Evolutionary conservation across 106 monocot species (phyloP).

Genomic region (Gastrodia elata): DNA sequence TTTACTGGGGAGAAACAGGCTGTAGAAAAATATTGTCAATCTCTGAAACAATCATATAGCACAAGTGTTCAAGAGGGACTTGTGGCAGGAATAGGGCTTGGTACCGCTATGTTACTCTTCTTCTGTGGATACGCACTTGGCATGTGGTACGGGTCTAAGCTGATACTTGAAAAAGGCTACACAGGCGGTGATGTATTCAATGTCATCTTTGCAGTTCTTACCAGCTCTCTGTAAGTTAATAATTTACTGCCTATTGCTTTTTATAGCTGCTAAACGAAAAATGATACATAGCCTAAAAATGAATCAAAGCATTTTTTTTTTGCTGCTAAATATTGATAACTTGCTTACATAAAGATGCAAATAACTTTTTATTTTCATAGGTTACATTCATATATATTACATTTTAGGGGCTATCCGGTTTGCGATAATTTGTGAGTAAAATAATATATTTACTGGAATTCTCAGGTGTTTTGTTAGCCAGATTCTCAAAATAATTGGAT

Average conservation of each 20-base stretch:
- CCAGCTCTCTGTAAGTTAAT: slow-evolving; percentile 63
- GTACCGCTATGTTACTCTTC: slow-evolving; percentile 31
- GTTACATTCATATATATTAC: not conserved
- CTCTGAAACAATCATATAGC: slow-evolving; percentile 29
- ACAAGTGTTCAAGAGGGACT: slow-evolving; percentile 46
- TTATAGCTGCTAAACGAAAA: too few relatives aligned
- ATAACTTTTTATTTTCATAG: not conserved
- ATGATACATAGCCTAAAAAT: too few relatives aligned
- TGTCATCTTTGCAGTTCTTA: slow-evolving; percentile 56
- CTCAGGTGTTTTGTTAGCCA: too few relatives aligned
- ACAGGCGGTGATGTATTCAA: slow-evolving; percentile 51
- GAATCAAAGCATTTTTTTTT: too few relatives aligned
- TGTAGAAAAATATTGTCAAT: slow-evolving; percentile 30
- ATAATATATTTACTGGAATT: too few relatives aligned
- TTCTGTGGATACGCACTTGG: slow-evolving; percentile 53
- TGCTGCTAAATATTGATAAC: too few relatives aligned
- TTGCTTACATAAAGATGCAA: not conserved
- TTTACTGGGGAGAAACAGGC: slow-evolving; percentile 56
- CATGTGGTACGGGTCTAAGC: slow-evolving; percentile 57
- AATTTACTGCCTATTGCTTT: too few relatives aligned
- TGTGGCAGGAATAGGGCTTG: slow-evolving; percentile 46
- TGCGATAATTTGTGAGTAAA: too few relatives aligned
- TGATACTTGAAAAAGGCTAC: slow-evolving; percentile 41
- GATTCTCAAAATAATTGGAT: too few relatives aligned
- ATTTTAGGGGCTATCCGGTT: too few relatives aligned